Percentiles rank a stretch among this genome's conserved stretches.
Evolutionary conservation across 2,329 filamentous ascomycete genomes (phyloP).

Genomic region (Aureobasidium sp.): DNA sequence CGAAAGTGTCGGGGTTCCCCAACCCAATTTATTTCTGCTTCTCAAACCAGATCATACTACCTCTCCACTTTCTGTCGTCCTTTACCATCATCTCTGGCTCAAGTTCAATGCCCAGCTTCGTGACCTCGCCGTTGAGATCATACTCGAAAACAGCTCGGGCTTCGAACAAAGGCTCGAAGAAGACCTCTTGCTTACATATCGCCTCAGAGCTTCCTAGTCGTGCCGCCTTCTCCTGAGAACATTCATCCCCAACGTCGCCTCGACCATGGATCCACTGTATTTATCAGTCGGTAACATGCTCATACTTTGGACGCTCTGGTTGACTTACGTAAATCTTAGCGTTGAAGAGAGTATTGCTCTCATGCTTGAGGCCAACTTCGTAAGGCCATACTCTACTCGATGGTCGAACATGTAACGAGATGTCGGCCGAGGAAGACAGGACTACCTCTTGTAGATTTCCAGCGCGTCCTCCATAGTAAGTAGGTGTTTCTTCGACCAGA

Average conservation of each 20-base stretch:
- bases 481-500: not conserved
- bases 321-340: not conserved
- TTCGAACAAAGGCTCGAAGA: not conserved
- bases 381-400: not conserved
- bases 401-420: not conserved
- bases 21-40: no score
- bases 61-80: slow-evolving; percentile 16
- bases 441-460: not conserved
- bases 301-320: not conserved
- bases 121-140: not conserved
- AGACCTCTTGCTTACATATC: not conserved
- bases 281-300: not conserved
- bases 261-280: not conserved
- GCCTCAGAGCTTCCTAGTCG: not conserved
- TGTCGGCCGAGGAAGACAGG: not conserved
- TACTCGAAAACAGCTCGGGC: not conserved
- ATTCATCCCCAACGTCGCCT: not conserved
- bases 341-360: not conserved
- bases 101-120: not conserved
- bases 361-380: not conserved
- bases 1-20: no score
- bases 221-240: not conserved
- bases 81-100: slow-evolving; percentile 16
- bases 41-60: slow-evolving; percentile 20
- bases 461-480: not conserved